Percentiles rank a stretch among this genome's conserved stretches.
phyloP scores from a whole-genome alignment of 1,284 basidiomycete species.

The Ustilago sp. region DNA sequence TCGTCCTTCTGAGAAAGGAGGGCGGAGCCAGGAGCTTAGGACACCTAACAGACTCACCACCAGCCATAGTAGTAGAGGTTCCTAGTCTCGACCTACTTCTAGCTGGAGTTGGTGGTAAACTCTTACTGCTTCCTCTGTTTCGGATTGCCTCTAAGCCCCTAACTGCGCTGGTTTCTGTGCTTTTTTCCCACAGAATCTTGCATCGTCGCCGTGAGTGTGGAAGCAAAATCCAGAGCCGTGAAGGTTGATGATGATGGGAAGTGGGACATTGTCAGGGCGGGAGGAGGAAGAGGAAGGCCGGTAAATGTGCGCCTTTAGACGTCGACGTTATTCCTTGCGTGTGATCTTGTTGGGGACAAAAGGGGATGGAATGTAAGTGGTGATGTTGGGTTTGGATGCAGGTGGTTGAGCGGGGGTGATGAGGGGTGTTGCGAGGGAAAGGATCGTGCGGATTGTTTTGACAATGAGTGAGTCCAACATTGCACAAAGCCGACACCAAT shows the following conservation, averaged over 20 bases:
- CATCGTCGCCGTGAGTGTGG: constrained; percentile 44
- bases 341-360: constrained; percentile 42
- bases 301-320: constrained; percentile 49
- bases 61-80: background rate
- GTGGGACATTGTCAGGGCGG: constrained; percentile 20
- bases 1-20: too few relatives aligned
- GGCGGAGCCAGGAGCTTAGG: background rate
- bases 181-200: constrained; percentile 34
- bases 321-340: constrained; percentile 34
- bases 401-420: constrained; percentile 40
- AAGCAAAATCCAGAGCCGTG: constrained; percentile 58
- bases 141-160: background rate
- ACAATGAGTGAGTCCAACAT: constrained; percentile 38
- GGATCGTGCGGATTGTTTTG: constrained; percentile 39
- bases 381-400: constrained; percentile 36
- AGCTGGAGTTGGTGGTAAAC: background rate
- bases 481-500: background rate
- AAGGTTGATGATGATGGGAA: constrained; percentile 52
- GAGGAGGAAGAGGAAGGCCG: constrained; percentile 22
- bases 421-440: constrained; percentile 31
- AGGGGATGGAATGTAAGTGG: constrained; percentile 47
- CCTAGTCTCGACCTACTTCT: background rate
- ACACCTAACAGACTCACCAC: background rate
- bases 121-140: background rate
- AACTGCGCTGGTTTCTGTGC: background rate